Evolutionary conservation across 208 protist genomes (phyloP).

Genomic region (Trypanosoma melophagium): DNA sequence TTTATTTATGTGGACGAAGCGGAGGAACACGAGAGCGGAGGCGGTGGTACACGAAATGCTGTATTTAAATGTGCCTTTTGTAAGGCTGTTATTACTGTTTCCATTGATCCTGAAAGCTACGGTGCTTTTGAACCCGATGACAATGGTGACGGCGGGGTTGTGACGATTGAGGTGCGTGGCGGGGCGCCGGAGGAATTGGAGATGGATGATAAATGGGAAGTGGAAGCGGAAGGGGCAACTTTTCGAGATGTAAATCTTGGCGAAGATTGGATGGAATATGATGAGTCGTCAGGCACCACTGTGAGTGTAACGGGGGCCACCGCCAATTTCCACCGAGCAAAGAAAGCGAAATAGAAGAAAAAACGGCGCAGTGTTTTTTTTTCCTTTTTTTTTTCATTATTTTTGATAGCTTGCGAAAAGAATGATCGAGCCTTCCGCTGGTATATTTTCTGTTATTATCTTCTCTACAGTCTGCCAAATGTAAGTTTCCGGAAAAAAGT

Average conservation of each 20-base stretch:
- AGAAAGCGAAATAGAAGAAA: conserved; percentile 32
- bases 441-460: too few relatives aligned
- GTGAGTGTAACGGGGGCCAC: conserved; percentile 43
- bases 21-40: conserved; percentile 39
- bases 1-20: conserved; percentile 57
- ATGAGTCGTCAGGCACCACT: conserved; percentile 36
- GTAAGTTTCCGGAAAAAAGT: too few relatives aligned
- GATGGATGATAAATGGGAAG: conserved; percentile 66
- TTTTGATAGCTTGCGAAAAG: too few relatives aligned
- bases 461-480: too few relatives aligned
- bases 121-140: conserved; percentile 6
- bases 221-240: conserved; percentile 26
- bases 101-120: conserved; percentile 35
- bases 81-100: conserved; percentile 37
- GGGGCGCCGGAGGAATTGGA: conserved; percentile 58
- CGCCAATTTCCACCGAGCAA: conserved; percentile 40
- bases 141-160: conserved; percentile 24
- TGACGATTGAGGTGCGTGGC: conserved; percentile 65
- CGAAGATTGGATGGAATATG: conserved; percentile 76
- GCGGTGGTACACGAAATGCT: conserved; percentile 60
- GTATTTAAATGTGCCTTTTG: conserved; percentile 63
- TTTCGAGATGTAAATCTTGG: conserved; percentile 66
- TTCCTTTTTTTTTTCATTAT: too few relatives aligned
- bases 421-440: too few relatives aligned
- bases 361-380: too few relatives aligned